Evolutionary conservation across 2,329 filamentous ascomycete genomes (phyloP).

Genomic region (Botryotinia narcissicola): DNA sequence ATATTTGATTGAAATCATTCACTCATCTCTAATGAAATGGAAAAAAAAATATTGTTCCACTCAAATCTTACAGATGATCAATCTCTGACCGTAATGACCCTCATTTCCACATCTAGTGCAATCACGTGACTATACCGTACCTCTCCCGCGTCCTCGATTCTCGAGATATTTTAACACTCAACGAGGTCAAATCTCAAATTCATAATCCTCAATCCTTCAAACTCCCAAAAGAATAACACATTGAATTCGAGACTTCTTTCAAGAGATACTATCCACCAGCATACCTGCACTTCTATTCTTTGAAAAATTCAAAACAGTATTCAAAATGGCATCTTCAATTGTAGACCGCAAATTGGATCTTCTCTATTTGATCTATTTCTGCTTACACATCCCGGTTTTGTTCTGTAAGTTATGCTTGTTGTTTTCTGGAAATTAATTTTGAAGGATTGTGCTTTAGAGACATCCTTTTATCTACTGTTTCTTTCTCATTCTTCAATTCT

Average conservation of each 20-base stretch:
- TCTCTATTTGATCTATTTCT: slow-evolving; percentile 57
- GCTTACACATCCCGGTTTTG: slow-evolving; percentile 59
- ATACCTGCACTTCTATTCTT: neutral
- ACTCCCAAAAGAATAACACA: neutral
- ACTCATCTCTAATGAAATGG: neutral
- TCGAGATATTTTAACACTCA: neutral
- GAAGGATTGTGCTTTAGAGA: neutral
- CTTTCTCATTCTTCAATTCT: neutral
- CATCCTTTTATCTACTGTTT: neutral
- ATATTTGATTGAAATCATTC: neutral
- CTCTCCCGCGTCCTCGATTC: neutral
- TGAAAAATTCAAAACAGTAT: neutral
- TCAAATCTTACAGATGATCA: neutral
- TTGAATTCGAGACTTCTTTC: no score
- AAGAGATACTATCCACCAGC: no score
- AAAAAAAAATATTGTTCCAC: neutral
- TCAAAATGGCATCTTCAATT: slow-evolving; percentile 34
- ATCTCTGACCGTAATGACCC: neutral
- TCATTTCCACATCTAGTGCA: neutral
- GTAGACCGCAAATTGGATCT: slow-evolving; percentile 37
- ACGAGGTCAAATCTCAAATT: neutral
- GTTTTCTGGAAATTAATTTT: neutral
- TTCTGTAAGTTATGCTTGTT: slow-evolving; percentile 47
- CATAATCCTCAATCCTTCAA: neutral
- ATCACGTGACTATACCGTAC: neutral